These are phyloP conservation scores for Podospora pseudoanserina DNA, from an alignment of 495 filamentous ascomycete species.

Conservation along the genomic window DNA sequence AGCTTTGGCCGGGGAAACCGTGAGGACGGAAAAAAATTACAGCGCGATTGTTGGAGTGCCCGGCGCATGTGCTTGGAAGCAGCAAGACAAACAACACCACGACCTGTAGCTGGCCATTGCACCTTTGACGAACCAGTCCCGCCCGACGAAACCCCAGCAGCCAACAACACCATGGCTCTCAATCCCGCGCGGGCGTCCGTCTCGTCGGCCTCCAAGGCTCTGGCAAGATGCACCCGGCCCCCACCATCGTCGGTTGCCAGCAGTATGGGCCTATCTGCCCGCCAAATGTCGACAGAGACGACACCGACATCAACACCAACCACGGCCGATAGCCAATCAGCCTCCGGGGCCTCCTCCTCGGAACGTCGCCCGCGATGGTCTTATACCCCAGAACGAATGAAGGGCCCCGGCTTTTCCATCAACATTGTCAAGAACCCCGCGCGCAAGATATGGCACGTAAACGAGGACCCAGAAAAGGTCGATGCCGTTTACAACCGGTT, in stretches of 20 bases:
- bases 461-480: constrained; percentile 66
- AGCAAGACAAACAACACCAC: background rate
- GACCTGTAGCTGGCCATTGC: background rate
- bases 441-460: constrained; percentile 58
- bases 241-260: constrained; percentile 16
- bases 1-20: background rate
- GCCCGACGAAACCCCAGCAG: background rate
- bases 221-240: constrained; percentile 19
- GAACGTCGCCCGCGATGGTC: constrained; percentile 65
- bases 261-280: constrained; percentile 11
- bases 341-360: background rate
- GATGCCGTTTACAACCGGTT: constrained; percentile 71
- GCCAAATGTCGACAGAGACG: constrained; percentile 7
- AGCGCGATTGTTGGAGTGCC: background rate
- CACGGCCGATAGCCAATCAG: background rate
- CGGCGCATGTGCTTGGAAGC: background rate
- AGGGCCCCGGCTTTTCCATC: constrained; percentile 62
- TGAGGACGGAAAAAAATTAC: constrained; percentile 1
- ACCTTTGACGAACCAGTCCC: background rate
- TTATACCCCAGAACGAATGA: constrained; percentile 72
- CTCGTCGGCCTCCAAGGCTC: constrained; percentile 16
- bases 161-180: constrained; percentile 27
- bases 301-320: background rate
- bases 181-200: constrained; percentile 28
- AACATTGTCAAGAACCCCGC: constrained; percentile 46